These are phyloP conservation scores for Flaveria brownii DNA, from an alignment of 129 eudicot genomes.

Conservation along the genomic window DNA sequence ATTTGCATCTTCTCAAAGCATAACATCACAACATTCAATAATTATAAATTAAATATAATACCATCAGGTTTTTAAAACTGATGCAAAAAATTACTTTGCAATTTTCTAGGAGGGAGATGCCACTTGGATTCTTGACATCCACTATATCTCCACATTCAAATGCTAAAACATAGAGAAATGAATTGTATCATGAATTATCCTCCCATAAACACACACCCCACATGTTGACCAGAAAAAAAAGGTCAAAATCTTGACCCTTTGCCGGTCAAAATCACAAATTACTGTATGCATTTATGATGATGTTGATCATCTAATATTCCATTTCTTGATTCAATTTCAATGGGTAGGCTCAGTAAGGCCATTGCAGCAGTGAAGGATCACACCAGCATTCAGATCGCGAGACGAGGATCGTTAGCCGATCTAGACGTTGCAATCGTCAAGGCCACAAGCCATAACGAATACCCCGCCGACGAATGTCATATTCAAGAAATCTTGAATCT, in stretches of 20 bases:
- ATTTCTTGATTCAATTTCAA: slow-evolving; percentile 24
- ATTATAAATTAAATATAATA: too few species aligned
- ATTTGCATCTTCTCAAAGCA: too few species aligned
- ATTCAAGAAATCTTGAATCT: slow-evolving; percentile 67
- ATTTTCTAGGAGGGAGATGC: background rate
- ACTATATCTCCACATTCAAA: slow-evolving; percentile 18
- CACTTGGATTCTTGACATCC: slow-evolving; percentile 16
- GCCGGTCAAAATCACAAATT: slow-evolving; percentile 7
- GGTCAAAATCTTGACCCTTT: slow-evolving; percentile 22
- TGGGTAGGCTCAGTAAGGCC: slow-evolving; percentile 77
- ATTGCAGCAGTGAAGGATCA: slow-evolving; percentile 93
- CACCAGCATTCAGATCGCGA: slow-evolving; percentile 81
- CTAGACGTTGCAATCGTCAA: slow-evolving; percentile 85
- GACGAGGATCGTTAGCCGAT: slow-evolving; percentile 51
- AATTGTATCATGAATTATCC: slow-evolving; percentile 20
- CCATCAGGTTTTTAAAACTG: too few species aligned
- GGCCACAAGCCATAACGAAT: slow-evolving; percentile 86
- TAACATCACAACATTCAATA: too few species aligned
- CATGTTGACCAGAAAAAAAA: slow-evolving; percentile 7
- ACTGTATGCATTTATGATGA: background rate
- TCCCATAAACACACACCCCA: slow-evolving; percentile 12
- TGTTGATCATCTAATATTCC: slow-evolving; percentile 3
- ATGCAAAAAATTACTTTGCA: background rate
- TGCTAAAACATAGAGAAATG: slow-evolving; percentile 33
- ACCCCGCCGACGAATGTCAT: slow-evolving; percentile 66